Conservation (phyloP, 805 yeast genomes). For the Wickerhamiella sorbophila region DNA sequence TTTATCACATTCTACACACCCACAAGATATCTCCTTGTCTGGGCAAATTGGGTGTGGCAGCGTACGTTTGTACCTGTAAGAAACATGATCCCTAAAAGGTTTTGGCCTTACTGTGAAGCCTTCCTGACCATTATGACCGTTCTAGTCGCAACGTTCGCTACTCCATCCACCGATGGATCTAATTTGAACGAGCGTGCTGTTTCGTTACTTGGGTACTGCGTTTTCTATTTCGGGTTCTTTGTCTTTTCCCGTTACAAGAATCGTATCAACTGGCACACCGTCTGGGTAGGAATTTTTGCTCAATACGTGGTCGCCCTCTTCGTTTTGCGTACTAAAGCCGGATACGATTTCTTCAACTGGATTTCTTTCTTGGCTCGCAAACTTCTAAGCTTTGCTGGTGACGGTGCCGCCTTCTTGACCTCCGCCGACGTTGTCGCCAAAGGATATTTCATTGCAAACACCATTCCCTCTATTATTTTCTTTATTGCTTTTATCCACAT, state of each 20-base stretch:
- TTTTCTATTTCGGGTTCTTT: constrained; percentile 33
- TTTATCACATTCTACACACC: constrained; percentile 38
- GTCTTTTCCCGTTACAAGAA: constrained; percentile 33
- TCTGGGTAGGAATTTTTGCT: constrained; percentile 44
- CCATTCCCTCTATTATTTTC: constrained; percentile 48
- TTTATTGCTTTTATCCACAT: constrained; percentile 50
- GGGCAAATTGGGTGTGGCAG: constrained; percentile 23
- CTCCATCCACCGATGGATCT: constrained; percentile 34
- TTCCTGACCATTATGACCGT: constrained; percentile 33
- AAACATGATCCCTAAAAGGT: constrained; percentile 29
- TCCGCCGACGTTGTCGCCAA: constrained; percentile 26
- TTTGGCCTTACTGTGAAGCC: constrained; percentile 34
- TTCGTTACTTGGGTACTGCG: constrained; percentile 41
- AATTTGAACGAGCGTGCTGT: constrained; percentile 39
- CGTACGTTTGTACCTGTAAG: constrained; percentile 21
- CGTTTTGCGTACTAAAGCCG: constrained; percentile 44
- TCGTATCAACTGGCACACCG: constrained; percentile 42
- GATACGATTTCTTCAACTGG: constrained; percentile 48
- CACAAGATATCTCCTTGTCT: constrained; percentile 21
- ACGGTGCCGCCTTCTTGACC: constrained; percentile 48
- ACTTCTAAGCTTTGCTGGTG: constrained; percentile 41
- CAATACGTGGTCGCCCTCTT: constrained; percentile 47
- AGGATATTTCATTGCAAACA: constrained; percentile 41
- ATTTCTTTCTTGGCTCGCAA: constrained; percentile 43
- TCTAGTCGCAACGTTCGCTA: constrained; percentile 40